A percentile compares a stretch with the other conserved stretches of the same genome.
These are phyloP conservation scores for Talaromyces sp. DNA, from an alignment of 2,329 filamentous ascomycete species.

Conservation along the genomic window DNA sequence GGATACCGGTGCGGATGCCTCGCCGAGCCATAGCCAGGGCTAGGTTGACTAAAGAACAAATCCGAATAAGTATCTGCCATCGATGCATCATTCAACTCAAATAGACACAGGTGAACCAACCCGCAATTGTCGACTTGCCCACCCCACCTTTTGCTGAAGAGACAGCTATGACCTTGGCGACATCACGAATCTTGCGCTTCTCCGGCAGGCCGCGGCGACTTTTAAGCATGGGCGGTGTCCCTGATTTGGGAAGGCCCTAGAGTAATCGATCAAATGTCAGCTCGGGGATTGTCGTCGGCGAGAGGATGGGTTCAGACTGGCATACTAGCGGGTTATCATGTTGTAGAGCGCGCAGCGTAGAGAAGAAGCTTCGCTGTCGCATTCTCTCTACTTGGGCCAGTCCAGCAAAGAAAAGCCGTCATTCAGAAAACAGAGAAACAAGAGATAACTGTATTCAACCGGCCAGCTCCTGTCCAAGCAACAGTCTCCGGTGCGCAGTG, in stretches of 20 bases:
- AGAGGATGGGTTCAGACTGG: background rate
- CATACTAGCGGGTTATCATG: slow-evolving; percentile 87
- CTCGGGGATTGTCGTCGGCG: background rate
- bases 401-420: background rate
- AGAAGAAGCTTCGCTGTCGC: slow-evolving; percentile 49
- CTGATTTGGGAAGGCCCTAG: slow-evolving; percentile 79
- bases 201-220: slow-evolving; percentile 76
- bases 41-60: slow-evolving; percentile 59
- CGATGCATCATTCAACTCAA: background rate
- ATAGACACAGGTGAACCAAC: slow-evolving; percentile 38
- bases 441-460: background rate
- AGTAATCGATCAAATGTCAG: background rate
- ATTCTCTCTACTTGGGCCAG: background rate
- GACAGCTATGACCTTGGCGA: slow-evolving; percentile 90
- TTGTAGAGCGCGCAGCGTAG: slow-evolving; percentile 47
- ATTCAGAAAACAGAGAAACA: background rate
- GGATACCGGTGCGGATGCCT: slow-evolving; percentile 76
- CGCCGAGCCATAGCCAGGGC: slow-evolving; percentile 78
- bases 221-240: slow-evolving; percentile 60
- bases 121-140: slow-evolving; percentile 89
- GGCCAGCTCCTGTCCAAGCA: background rate
- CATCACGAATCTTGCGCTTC: slow-evolving; percentile 72
- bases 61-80: background rate
- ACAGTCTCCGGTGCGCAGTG: background rate
- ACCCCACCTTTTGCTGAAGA: slow-evolving; percentile 98